Percentiles rank a stretch among this genome's conserved stretches.
phyloP scores from a whole-genome alignment of 495 filamentous ascomycete species.

The Lophiotrema nucula region DNA sequence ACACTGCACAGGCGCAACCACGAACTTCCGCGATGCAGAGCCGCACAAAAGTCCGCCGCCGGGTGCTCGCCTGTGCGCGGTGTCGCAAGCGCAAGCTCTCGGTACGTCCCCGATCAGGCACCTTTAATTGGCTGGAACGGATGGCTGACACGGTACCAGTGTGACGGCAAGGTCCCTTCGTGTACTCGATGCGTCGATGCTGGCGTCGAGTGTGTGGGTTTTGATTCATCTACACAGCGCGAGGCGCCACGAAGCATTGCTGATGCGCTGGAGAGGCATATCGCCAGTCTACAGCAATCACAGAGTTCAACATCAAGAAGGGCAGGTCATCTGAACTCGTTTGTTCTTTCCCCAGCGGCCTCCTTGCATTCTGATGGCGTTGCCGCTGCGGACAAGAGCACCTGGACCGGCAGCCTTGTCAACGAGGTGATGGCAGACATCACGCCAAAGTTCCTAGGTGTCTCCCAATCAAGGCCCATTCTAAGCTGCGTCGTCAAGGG shows the following conservation, averaged over 20 bases:
- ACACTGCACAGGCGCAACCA: background rate
- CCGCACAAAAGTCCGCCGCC: conserved; percentile 24
- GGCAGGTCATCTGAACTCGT: background rate
- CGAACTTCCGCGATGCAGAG: conserved; percentile 6
- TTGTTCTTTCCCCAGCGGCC: conserved; percentile 16
- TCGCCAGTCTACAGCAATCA: conserved; percentile 15
- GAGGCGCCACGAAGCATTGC: conserved; percentile 26
- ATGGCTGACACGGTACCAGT: conserved; percentile 14
- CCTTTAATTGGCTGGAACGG: background rate
- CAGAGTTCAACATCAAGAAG: conserved; percentile 8
- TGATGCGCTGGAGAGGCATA: conserved; percentile 19
- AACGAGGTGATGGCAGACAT: conserved; percentile 24
- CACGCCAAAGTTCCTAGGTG: conserved; percentile 24
- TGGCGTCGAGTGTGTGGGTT: conserved; percentile 19
- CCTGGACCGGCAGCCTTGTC: conserved; percentile 20
- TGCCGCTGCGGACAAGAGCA: conserved; percentile 8
- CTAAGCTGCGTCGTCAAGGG: conserved; percentile 24
- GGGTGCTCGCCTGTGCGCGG: conserved; percentile 26
- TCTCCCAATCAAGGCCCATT: conserved; percentile 15
- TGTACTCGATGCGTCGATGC: conserved; percentile 23
- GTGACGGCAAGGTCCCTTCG: conserved; percentile 24
- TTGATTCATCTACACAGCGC: conserved; percentile 21
- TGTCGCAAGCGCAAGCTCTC: conserved; percentile 28
- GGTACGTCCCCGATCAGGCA: conserved; percentile 1
- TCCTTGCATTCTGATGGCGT: conserved; percentile 14